phyloP scores from a whole-genome alignment of 371 early-diverging fungal genomes.

The Circinella umbellata region DNA sequence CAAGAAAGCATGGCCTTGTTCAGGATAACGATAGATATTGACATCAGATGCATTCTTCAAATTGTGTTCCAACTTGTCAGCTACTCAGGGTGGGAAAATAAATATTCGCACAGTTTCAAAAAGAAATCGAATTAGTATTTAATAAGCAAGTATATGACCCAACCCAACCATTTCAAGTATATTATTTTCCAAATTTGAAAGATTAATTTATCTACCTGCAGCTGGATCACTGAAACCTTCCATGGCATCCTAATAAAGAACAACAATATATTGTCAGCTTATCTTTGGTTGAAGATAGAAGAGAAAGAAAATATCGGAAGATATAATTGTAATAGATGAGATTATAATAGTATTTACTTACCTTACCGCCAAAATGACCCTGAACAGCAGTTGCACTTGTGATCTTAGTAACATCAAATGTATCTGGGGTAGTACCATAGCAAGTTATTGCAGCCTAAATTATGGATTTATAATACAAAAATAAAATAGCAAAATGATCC shows the following conservation, averaged over 20 bases:
- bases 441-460: conserved; percentile 36
- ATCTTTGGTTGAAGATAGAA: no score
- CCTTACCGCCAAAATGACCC: conserved; percentile 51
- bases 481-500: not conserved
- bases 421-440: conserved; percentile 51
- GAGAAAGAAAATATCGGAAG: not conserved
- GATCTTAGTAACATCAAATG: conserved; percentile 42
- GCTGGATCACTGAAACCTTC: conserved; percentile 51
- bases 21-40: conserved; percentile 39
- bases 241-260: conserved; percentile 25
- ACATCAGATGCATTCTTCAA: conserved; percentile 30
- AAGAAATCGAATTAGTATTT: not conserved
- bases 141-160: not conserved
- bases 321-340: conserved; percentile 3
- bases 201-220: conserved; percentile 18
- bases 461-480: not conserved
- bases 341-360: not conserved
- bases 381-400: conserved; percentile 50
- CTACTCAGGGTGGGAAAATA: conserved; percentile 8
- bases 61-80: conserved; percentile 21
- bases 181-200: no score
- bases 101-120: not conserved
- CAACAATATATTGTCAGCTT: not conserved
- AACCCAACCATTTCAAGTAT: no score
- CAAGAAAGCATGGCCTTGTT: conserved; percentile 53